Base-by-base conservation (phyloP, 345 rosid species). In the Hevea brasiliensis region DNA sequence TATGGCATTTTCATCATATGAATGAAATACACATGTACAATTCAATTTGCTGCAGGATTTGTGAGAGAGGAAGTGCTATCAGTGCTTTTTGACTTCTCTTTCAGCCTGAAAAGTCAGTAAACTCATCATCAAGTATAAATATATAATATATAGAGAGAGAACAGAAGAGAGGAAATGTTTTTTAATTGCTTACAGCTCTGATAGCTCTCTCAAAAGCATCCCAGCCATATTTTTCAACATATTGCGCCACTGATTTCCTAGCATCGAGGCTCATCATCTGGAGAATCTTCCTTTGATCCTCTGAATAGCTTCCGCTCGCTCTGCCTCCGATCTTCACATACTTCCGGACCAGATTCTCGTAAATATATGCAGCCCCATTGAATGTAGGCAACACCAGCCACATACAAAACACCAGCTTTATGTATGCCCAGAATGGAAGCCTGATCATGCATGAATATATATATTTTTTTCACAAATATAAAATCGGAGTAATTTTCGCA, bases 181-280 rank as follows among this genome's bases (percentile, higher is more conserved):
- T 10, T 7, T 20, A 7, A 8, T 18, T 60, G 1, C 78, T 79
- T 89, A 94, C 98, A 53, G 90, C 97, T 81, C 73, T 89, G 75
- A 89, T 84, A 5, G 93, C 94, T 60, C 89, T 81, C 48, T 92
- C 90, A 24, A 94, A 83, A 47, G 97, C 85, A n/a, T 85, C 88
- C 86, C 97, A 88, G 13, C 98, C 98, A 69, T 92, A 64, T 73
- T 83, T 86, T 17, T 87, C 89, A 55, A 89, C 83, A 72, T 81
- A 94, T 26, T 88, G 88, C 17, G 76, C 75, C 0, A 94, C 97
- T 13, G 89, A 86, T 76, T 83, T 94, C 72, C 98, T 79, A 0
- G 97, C 93, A 18, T 94, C 97, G 32, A 89, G 87, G 89, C 91
- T 92, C 88, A 90, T 86, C 97, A 94, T 94, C 79, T 89, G 92